Evolutionary conservation across 2,329 filamentous ascomycete genomes (phyloP).

Genomic region (Colletotrichum graminicola): DNA sequence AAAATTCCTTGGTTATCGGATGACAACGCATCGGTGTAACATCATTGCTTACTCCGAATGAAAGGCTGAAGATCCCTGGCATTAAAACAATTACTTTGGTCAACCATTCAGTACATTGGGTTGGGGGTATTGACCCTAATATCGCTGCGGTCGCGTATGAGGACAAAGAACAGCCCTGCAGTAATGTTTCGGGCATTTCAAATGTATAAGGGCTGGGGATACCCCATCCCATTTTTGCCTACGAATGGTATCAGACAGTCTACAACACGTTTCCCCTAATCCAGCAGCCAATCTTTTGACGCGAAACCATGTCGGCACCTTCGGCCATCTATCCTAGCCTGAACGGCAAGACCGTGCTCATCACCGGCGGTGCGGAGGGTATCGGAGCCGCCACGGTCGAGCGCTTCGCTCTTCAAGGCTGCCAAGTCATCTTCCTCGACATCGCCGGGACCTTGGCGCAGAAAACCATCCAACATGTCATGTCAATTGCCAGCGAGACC

Average conservation of each 20-base stretch:
- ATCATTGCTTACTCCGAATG: not conserved
- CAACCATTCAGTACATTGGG: too few species aligned
- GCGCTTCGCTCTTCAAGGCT: conserved; percentile 59
- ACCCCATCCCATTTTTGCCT: not conserved
- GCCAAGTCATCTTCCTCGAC: conserved; percentile 60
- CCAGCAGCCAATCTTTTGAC: not conserved
- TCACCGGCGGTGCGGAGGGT: conserved; percentile 61
- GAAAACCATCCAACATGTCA: conserved; percentile 46
- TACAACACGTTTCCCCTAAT: not conserved
- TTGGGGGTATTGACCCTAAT: not conserved
- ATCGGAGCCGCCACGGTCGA: conserved; percentile 60
- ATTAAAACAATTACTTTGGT: not conserved
- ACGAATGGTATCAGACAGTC: not conserved
- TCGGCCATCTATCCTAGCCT: conserved; percentile 58
- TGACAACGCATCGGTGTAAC: not conserved
- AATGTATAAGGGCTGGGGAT: not conserved
- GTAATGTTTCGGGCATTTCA: not conserved
- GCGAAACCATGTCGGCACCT: not conserved
- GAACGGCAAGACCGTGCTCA: conserved; percentile 55
- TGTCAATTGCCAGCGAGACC: not conserved
- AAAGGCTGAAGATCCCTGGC: not conserved
- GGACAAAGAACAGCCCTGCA: not conserved
- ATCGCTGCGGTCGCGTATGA: too few species aligned
- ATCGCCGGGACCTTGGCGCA: conserved; percentile 50
- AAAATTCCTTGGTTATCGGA: not conserved